phyloP scores from a whole-genome alignment of 2,329 filamentous ascomycete species.

The Colletotrichum brevisporum region DNA sequence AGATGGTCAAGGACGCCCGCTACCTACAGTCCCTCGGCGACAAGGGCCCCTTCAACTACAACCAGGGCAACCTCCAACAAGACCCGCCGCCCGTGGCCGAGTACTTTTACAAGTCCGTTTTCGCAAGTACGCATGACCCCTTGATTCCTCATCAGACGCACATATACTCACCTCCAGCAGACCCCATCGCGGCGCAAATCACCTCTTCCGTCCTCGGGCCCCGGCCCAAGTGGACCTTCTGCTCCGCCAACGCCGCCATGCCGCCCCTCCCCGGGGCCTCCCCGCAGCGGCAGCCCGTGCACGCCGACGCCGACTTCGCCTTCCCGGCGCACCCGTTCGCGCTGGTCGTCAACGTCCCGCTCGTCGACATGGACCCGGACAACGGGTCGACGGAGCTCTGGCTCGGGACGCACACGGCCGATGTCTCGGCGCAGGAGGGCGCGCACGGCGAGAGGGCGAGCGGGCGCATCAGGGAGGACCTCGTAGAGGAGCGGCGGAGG shows the following conservation, averaged over 20 bases:
- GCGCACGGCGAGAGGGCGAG: conserved; percentile 66
- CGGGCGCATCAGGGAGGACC: conserved; percentile 60
- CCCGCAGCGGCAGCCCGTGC: conserved; percentile 67
- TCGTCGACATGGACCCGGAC: conserved; percentile 63
- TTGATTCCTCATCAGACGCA: not conserved
- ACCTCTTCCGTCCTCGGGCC: conserved; percentile 69
- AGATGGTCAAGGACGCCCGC: conserved; percentile 72
- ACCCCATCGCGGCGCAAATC: conserved; percentile 69
- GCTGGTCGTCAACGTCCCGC: conserved; percentile 67
- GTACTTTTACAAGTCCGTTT: conserved; percentile 65
- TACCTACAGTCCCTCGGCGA: conserved; percentile 65
- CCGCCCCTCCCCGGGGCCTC: conserved; percentile 58
- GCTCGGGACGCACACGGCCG: conserved; percentile 66
- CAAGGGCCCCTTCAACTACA: conserved; percentile 73
- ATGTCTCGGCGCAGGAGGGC: conserved; percentile 60
- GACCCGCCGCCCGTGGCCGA: conserved; percentile 67
- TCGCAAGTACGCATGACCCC: conserved; percentile 60
- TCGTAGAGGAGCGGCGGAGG: conserved; percentile 54
- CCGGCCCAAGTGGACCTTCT: conserved; percentile 68
- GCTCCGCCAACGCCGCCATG: conserved; percentile 71
- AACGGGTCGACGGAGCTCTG: conserved; percentile 73
- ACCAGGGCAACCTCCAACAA: conserved; percentile 73
- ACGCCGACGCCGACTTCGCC: conserved; percentile 71
- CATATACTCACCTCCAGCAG: conserved; percentile 46
- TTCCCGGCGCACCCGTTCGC: conserved; percentile 69